These are phyloP conservation scores for Pseudocercospora cruenta DNA, from an alignment of 2,329 filamentous ascomycete genomes.

Conservation along the genomic window DNA sequence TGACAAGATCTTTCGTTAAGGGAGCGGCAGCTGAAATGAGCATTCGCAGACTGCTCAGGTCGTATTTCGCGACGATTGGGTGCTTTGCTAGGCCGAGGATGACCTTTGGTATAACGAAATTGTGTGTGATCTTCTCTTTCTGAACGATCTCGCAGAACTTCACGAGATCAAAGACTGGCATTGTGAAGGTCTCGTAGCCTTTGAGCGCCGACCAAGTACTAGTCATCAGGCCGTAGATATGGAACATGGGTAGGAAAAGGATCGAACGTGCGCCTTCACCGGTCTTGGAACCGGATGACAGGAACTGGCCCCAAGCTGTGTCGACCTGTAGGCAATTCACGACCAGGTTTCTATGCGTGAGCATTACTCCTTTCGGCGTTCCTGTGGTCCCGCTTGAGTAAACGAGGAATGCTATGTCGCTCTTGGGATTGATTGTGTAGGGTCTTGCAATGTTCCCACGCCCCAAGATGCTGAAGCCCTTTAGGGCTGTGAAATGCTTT, in stretches of 20 bases:
- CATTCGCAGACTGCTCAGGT: constrained; percentile 76
- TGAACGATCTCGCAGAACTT: constrained; percentile 78
- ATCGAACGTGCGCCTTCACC: constrained; percentile 68
- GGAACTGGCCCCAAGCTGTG: constrained; percentile 20
- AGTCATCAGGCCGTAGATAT: background rate
- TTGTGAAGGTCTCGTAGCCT: constrained; percentile 69
- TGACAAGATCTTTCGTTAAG: constrained; percentile 75
- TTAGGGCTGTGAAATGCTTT: background rate
- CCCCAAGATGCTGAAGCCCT: background rate
- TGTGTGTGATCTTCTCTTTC: constrained; percentile 71
- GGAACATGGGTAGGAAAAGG: constrained; percentile 67
- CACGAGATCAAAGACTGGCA: constrained; percentile 79
- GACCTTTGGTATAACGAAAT: constrained; percentile 82
- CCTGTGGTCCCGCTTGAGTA: constrained; percentile 91
- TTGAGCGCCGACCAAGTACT: constrained; percentile 21
- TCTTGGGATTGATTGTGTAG: constrained; percentile 55
- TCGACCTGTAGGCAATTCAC: constrained; percentile 61
- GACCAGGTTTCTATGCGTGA: constrained; percentile 81
- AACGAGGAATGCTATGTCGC: constrained; percentile 79
- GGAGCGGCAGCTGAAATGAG: constrained; percentile 86
- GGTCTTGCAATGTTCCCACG: background rate
- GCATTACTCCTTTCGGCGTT: constrained; percentile 84
- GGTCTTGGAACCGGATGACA: constrained; percentile 56
- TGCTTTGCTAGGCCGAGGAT: constrained; percentile 78
- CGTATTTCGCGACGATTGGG: constrained; percentile 74